Evolutionary conservation across 1,284 basidiomycete genomes (phyloP).

Genomic region (Irpex sp.): DNA sequence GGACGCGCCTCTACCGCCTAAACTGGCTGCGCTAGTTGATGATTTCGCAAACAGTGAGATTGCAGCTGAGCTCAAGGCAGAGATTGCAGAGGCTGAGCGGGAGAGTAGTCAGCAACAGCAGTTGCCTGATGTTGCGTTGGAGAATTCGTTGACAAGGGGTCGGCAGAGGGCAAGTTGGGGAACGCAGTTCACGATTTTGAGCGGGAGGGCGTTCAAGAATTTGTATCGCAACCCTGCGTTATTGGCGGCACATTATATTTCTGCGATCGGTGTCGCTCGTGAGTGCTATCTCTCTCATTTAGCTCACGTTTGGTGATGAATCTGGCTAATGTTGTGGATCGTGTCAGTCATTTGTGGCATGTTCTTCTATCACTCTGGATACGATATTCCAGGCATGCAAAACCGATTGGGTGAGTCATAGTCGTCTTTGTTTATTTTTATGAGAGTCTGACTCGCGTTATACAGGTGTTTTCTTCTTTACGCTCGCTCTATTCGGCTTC

Average conservation of each 20-base stretch:
- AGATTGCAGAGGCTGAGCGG: slow-evolving; percentile 43
- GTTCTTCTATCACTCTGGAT: slow-evolving; percentile 76
- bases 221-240: slow-evolving; percentile 91
- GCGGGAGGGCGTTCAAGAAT: slow-evolving; percentile 97
- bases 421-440: background rate
- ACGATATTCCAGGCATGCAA: slow-evolving; percentile 91
- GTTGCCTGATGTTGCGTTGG: slow-evolving; percentile 58
- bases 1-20: slow-evolving; percentile 49
- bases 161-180: slow-evolving; percentile 81
- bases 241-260: slow-evolving; percentile 85
- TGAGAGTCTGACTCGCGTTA: background rate
- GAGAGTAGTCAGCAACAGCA: slow-evolving; percentile 31
- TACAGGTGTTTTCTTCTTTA: slow-evolving; percentile 91
- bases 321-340: slow-evolving; percentile 1
- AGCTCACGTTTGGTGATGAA: background rate
- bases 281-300: slow-evolving; percentile 29
- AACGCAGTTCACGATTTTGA: slow-evolving; percentile 90
- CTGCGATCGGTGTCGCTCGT: slow-evolving; percentile 80
- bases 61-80: slow-evolving; percentile 55
- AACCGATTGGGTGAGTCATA: slow-evolving; percentile 62
- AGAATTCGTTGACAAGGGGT: slow-evolving; percentile 65
- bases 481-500: slow-evolving; percentile 92
- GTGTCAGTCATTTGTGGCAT: slow-evolving; percentile 70
- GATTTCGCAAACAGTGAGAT: slow-evolving; percentile 68
- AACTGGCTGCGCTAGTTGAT: slow-evolving; percentile 70